Evolutionary conservation across 306 rosid species (phyloP).

Genomic region (Acmispon strigosus): DNA sequence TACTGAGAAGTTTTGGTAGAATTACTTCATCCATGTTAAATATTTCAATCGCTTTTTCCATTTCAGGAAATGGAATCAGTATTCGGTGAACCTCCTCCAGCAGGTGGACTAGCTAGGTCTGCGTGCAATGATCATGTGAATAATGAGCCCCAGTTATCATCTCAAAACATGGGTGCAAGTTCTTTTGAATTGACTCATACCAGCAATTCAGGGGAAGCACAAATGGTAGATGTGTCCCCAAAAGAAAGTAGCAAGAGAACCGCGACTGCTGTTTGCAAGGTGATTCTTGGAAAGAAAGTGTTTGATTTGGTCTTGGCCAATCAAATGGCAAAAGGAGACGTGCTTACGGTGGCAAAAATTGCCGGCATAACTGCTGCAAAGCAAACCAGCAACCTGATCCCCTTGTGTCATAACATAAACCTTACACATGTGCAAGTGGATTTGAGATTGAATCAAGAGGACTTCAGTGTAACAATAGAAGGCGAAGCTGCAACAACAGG

Average conservation of each 20-base stretch:
- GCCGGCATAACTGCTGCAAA: conserved; percentile 93
- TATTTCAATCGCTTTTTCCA: not conserved
- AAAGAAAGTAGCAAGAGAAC: conserved; percentile 64
- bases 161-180: conserved; percentile 25
- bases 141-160: conserved; percentile 18
- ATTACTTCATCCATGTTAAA: not conserved
- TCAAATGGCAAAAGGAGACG: conserved; percentile 78
- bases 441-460: conserved; percentile 46
- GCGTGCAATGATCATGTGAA: conserved; percentile 16
- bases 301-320: conserved; percentile 63
- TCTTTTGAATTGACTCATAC: conserved; percentile 56
- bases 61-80: conserved; percentile 82
- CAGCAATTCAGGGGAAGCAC: conserved; percentile 65
- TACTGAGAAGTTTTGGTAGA: not conserved
- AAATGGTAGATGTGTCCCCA: conserved; percentile 87
- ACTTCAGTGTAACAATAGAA: conserved; percentile 66
- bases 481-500: conserved; percentile 75
- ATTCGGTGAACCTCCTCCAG: conserved; percentile 58
- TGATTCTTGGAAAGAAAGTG: conserved; percentile 80
- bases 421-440: conserved; percentile 62
- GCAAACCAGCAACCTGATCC: conserved; percentile 76
- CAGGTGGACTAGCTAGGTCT: conserved; percentile 39
- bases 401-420: conserved; percentile 70
- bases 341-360: conserved; percentile 74
- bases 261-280: conserved; percentile 74